Percentiles rank a stretch among this genome's conserved stretches.
Evolutionary conservation across 306 rosid genomes (phyloP).

Genomic region (Trifolium subterraneum): DNA sequence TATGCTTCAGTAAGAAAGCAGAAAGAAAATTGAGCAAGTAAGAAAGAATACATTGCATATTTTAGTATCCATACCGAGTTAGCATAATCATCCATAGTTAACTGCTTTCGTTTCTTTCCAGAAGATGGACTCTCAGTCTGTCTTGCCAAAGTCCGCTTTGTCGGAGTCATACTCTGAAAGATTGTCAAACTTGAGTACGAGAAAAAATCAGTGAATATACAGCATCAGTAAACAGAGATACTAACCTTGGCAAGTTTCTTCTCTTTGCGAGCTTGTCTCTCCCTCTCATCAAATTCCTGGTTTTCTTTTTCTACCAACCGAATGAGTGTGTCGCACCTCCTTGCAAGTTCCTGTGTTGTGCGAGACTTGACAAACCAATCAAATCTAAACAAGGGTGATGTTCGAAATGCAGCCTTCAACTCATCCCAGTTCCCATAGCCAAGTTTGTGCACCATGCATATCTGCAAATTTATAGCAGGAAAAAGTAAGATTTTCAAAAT

Average conservation of each 20-base stretch:
- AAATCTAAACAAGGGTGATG: slow-evolving; percentile 94
- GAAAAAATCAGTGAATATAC: slow-evolving; percentile 12
- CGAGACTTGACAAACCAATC: slow-evolving; percentile 99
- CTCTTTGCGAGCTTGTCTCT: slow-evolving; percentile 98
- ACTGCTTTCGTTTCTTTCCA: slow-evolving; percentile 84
- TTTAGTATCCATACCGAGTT: slow-evolving; percentile 56
- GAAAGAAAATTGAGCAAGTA: slow-evolving; percentile 13
- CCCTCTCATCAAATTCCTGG: slow-evolving; percentile 98
- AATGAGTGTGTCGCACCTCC: slow-evolving; percentile 96
- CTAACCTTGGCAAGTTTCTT: slow-evolving; percentile 96
- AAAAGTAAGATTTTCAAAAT: background rate
- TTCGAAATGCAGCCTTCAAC: slow-evolving; percentile 95
- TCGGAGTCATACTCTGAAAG: slow-evolving; percentile 83
- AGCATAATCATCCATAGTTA: slow-evolving; percentile 79
- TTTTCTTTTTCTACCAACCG: slow-evolving; percentile 98
- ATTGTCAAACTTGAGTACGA: slow-evolving; percentile 23
- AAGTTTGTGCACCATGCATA: slow-evolving; percentile 98
- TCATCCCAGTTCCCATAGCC: slow-evolving; percentile 99
- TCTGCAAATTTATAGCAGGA: slow-evolving; percentile 52
- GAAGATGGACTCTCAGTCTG: slow-evolving; percentile 75
- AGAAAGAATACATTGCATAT: background rate
- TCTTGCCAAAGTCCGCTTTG: slow-evolving; percentile 81
- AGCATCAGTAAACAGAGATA: slow-evolving; percentile 8
- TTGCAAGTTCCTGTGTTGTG: slow-evolving; percentile 97
- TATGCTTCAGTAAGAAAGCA: slow-evolving; percentile 33